These are phyloP conservation scores for Pleurotus citrinopileatus DNA, from an alignment of 768 basidiomycete genomes.

Conservation along the genomic window DNA sequence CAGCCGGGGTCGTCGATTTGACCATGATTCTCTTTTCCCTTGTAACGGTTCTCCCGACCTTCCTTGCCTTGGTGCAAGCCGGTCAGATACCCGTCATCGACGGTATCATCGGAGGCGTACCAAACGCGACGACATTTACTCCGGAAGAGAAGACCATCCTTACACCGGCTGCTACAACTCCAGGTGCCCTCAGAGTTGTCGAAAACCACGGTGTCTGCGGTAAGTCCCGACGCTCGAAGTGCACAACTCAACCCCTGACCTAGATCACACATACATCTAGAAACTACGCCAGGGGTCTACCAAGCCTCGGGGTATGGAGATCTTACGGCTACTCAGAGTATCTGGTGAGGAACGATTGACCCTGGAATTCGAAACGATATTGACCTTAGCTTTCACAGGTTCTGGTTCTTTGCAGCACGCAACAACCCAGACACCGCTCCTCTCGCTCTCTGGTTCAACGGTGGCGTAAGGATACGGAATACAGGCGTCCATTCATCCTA, in stretches of 20 bases:
- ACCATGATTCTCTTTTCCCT: neutral
- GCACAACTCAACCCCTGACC: too few relatives aligned
- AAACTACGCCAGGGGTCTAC: slow-evolving; percentile 59
- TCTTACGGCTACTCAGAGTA: slow-evolving; percentile 50
- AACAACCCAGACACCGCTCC: slow-evolving; percentile 59
- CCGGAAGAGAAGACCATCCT: slow-evolving; percentile 14
- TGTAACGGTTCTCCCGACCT: neutral
- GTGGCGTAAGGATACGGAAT: slow-evolving; percentile 37
- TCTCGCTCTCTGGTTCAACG: slow-evolving; percentile 68
- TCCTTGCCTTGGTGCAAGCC: slow-evolving; percentile 12
- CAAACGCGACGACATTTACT: slow-evolving; percentile 15
- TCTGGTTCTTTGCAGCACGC: slow-evolving; percentile 70
- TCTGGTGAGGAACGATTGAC: slow-evolving; percentile 38
- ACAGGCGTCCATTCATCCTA: too few relatives aligned
- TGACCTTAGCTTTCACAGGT: slow-evolving; percentile 33
- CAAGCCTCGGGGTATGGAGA: slow-evolving; percentile 68
- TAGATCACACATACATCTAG: slow-evolving; percentile 22
- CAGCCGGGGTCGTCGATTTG: too few relatives aligned
- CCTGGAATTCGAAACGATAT: neutral
- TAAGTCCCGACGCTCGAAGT: too few relatives aligned
- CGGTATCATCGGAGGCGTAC: slow-evolving; percentile 50
- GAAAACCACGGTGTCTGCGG: slow-evolving; percentile 66
- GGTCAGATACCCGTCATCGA: slow-evolving; percentile 47
- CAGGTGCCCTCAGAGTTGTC: slow-evolving; percentile 50
- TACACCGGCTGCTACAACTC: slow-evolving; percentile 26